Evolutionary conservation across 768 basidiomycete species (phyloP).

Genomic region (Strobilomyces echinocephalus): DNA sequence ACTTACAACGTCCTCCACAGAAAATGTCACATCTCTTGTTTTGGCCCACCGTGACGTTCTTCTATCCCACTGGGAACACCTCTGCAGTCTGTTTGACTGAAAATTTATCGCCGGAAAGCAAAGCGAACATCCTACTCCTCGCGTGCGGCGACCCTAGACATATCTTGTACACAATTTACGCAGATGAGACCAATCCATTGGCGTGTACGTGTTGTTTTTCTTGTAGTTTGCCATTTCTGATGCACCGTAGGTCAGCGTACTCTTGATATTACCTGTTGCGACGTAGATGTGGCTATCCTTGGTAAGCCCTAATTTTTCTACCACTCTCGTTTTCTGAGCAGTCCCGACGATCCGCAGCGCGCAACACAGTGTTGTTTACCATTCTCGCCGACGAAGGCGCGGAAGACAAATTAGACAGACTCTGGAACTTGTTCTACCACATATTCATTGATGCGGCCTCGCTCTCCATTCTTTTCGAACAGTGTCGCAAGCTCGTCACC

Average conservation of each 20-base stretch:
- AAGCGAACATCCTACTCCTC: constrained; percentile 41
- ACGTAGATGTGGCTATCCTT: constrained; percentile 25
- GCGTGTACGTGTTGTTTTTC: constrained; percentile 3
- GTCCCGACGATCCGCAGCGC: constrained; percentile 14
- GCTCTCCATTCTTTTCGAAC: constrained; percentile 16
- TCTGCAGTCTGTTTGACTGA: constrained; percentile 47
- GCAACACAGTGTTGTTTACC: constrained; percentile 26
- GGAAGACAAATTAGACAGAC: constrained; percentile 2
- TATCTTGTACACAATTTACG: constrained; percentile 44
- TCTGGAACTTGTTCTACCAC: constrained; percentile 29
- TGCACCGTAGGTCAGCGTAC: constrained; percentile 5
- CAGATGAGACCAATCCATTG: constrained; percentile 6
- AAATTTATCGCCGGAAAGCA: constrained; percentile 40
- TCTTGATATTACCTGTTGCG: constrained; percentile 29
- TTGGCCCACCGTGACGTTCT: constrained; percentile 31
- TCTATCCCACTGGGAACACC: constrained; percentile 59
- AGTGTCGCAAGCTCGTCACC: constrained; percentile 25
- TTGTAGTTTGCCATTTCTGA: neutral
- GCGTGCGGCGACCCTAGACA: constrained; percentile 55
- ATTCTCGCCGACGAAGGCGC: constrained; percentile 20
- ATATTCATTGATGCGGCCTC: constrained; percentile 18
- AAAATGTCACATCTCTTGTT: constrained; percentile 16
- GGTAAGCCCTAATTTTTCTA: constrained; percentile 9
- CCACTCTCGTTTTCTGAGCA: neutral
- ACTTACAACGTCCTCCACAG: neutral